Percentiles rank a stretch among this genome's conserved stretches.
phyloP scores from a whole-genome alignment of 2,329 filamentous ascomycete species.

The Ploettnerulaceae sp. region DNA sequence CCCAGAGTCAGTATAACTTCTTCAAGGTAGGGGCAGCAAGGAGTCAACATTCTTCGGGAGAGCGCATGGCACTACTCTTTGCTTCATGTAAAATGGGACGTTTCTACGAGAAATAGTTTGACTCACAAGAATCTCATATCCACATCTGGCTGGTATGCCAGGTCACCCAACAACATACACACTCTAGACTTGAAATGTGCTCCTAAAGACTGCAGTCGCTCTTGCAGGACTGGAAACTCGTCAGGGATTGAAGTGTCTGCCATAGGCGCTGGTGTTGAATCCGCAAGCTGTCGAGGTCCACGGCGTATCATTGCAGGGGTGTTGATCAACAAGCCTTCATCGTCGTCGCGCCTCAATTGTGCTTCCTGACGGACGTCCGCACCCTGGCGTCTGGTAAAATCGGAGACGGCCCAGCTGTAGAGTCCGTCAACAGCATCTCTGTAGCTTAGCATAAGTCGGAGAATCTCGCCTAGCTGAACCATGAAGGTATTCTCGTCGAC shows the following conservation, averaged over 20 bases:
- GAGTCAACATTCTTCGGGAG: too few species aligned
- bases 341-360: slow-evolving; percentile 33
- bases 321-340: slow-evolving; percentile 24
- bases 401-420: slow-evolving; percentile 90
- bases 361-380: slow-evolving; percentile 67
- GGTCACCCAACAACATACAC: slow-evolving; percentile 78
- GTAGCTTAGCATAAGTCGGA: slow-evolving; percentile 91
- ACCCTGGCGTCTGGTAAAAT: slow-evolving; percentile 90
- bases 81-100: too few species aligned
- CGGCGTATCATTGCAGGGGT: slow-evolving; percentile 31
- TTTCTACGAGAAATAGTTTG: too few species aligned
- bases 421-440: slow-evolving; percentile 90
- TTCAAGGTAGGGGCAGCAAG: too few species aligned
- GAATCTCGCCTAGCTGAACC: slow-evolving; percentile 82
- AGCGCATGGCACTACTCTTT: too few species aligned
- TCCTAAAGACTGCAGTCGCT: slow-evolving; percentile 67
- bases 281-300: slow-evolving; percentile 25
- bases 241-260: slow-evolving; percentile 43
- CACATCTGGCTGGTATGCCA: slow-evolving; percentile 88
- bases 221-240: slow-evolving; percentile 68
- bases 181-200: slow-evolving; percentile 72
- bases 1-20: too few species aligned
- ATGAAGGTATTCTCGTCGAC: slow-evolving; percentile 71
- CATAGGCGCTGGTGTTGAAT: slow-evolving; percentile 26
- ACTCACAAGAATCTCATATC: slow-evolving; percentile 95